Evolutionary conservation across 2,329 filamentous ascomycete species (phyloP).

Genomic region (Monilinia laxa): DNA sequence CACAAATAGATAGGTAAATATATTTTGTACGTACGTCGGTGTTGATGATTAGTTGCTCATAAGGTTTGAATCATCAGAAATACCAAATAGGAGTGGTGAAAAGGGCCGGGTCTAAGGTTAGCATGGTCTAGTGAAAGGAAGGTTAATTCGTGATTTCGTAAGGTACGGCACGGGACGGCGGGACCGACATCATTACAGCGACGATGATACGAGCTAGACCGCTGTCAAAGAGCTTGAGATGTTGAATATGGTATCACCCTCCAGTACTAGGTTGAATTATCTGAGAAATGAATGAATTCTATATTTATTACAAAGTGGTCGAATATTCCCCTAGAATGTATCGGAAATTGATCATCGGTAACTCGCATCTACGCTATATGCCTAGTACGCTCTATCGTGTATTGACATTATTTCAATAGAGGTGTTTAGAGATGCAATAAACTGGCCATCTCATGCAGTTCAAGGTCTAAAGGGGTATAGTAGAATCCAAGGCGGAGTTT

Average conservation of each 20-base stretch:
- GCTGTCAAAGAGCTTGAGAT: constrained; percentile 3
- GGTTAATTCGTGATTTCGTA: not conserved
- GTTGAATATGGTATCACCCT: not conserved
- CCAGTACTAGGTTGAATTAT: too few species aligned
- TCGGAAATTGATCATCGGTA: too few species aligned
- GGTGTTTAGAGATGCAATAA: too few species aligned
- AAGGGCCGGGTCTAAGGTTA: not conserved
- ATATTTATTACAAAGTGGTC: too few species aligned
- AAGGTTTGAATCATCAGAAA: constrained; percentile 7
- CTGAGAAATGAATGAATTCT: too few species aligned
- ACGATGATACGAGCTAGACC: constrained; percentile 10
- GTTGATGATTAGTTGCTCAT: not conserved
- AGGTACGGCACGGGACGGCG: not conserved
- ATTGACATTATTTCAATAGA: too few species aligned
- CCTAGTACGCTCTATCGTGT: too few species aligned
- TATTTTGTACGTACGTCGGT: not conserved
- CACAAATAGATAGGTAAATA: not conserved
- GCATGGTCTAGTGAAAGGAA: not conserved
- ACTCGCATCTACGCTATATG: too few species aligned
- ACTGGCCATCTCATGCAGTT: too few species aligned
- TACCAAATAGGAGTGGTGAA: constrained; percentile 4
- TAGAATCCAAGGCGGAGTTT: too few species aligned
- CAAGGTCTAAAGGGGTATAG: too few species aligned
- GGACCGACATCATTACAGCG: not conserved
- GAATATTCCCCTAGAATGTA: too few species aligned